Evolutionary conservation across 257 asterid genomes (phyloP), one percentile per base, ranked within the genome.

Genomic region (Capsicum baccatum): DNA sequence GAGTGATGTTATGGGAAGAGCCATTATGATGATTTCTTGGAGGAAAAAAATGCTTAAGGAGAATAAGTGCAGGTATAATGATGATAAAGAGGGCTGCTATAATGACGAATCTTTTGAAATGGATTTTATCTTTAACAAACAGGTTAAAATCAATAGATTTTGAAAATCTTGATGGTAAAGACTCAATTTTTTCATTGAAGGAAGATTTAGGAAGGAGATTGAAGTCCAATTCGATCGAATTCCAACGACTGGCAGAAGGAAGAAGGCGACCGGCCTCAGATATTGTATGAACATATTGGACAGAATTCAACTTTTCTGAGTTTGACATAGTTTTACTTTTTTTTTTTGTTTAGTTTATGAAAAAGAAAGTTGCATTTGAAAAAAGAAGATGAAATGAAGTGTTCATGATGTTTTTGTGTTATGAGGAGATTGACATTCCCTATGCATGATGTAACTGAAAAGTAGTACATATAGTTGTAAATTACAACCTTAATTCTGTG

Each of bases 121-220:
- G 76, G 2, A 26, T 59, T 54, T 74, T 87, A 80, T 92, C 83
- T 8, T 68, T 67, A 84, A 91, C 85, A 17, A 85, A 83, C 10
- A 92, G 88, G 69, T 87, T 81, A 66, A 92, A 90, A 78, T 89
- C 89, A 39, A 89, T 79, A 71, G 91, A 86, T 70, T 87, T 92
- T 42, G 96, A 82, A 84, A 87, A 91, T 59, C 88, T 88, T 1
- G 94, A 83, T 66, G 91, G 91, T 57, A 89, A 87, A 12, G 91
- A 89, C 35, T 90, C 91, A 3, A 83, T 56, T 35, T 79, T 50
- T 74, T 52, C 81, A 74, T 52, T 88, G 13, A 58, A 83, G 15
- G 85, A 67, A 33, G 89, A 47, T 74, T 67, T 64, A n/a, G 90
- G 92, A 57, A 85, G 88, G 81, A 89, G 79, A 84, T 88, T 83